These are phyloP conservation scores for Citrullus amarus DNA, from an alignment of 306 rosid genomes.

Conservation along the genomic window DNA sequence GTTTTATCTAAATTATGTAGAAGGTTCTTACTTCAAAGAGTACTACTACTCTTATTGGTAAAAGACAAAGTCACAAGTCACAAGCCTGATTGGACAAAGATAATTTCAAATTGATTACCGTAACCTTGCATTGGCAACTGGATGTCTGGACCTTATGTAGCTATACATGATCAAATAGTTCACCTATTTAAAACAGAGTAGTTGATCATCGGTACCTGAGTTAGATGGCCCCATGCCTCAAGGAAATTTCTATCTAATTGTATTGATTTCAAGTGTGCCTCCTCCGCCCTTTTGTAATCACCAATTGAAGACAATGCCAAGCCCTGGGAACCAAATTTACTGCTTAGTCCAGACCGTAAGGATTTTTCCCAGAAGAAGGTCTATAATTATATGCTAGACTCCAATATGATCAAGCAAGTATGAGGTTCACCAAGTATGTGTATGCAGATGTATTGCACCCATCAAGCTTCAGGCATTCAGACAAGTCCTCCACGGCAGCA, in stretches of 20 bases:
- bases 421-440: slow-evolving; percentile 62
- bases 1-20: not conserved
- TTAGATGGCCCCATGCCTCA: slow-evolving; percentile 80
- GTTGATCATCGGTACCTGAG: slow-evolving; percentile 43
- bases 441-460: slow-evolving; percentile 63
- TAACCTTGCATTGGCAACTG: not conserved
- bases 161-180: not conserved
- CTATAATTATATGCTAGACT: slow-evolving; percentile 1
- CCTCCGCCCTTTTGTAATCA: slow-evolving; percentile 68
- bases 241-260: slow-evolving; percentile 60
- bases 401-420: slow-evolving; percentile 8
- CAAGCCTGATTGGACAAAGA: not conserved
- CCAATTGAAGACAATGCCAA: slow-evolving; percentile 74
- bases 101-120: not conserved
- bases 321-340: slow-evolving; percentile 40
- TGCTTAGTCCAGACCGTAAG: slow-evolving; percentile 13
- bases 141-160: not conserved
- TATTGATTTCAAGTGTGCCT: slow-evolving; percentile 70
- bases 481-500: slow-evolving; percentile 62
- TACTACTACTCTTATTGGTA: not conserved
- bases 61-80: not conserved
- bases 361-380: slow-evolving; percentile 1
- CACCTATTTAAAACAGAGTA: slow-evolving; percentile 4
- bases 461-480: slow-evolving; percentile 62
- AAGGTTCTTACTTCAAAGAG: not conserved